Conservation (phyloP, 352 stramenopile genomes). For the Globisporangium cylindrosporum region DNA sequence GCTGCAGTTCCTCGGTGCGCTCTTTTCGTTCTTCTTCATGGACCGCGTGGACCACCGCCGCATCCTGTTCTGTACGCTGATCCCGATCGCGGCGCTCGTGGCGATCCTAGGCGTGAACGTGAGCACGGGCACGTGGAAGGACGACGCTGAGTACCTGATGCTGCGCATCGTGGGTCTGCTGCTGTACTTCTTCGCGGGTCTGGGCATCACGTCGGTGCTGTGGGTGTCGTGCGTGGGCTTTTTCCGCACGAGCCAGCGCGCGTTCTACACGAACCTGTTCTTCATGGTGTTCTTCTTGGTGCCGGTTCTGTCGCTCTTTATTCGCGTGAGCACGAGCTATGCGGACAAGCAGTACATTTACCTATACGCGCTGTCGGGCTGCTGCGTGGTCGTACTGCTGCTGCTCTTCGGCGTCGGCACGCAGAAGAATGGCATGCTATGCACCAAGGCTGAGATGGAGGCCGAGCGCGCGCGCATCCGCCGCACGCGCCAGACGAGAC, state of each 20-base stretch:
- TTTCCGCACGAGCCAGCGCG: slow-evolving; percentile 62
- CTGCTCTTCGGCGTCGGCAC: slow-evolving; percentile 55
- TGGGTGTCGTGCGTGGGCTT: slow-evolving; percentile 74
- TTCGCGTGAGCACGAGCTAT: slow-evolving; percentile 34
- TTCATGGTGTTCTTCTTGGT: slow-evolving; percentile 79
- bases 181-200: slow-evolving; percentile 75
- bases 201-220: slow-evolving; percentile 68
- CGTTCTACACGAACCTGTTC: slow-evolving; percentile 59
- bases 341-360: slow-evolving; percentile 49
- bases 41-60: slow-evolving; percentile 73
- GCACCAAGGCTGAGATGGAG: slow-evolving; percentile 60
- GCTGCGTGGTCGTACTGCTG: slow-evolving; percentile 36
- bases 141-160: slow-evolving; percentile 58
- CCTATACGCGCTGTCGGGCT: slow-evolving; percentile 49
- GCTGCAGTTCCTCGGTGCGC: slow-evolving; percentile 64
- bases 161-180: slow-evolving; percentile 67
- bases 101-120: slow-evolving; percentile 59
- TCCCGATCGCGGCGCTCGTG: slow-evolving; percentile 47
- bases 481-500: slow-evolving; percentile 45
- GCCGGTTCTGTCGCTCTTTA: slow-evolving; percentile 41
- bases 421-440: slow-evolving; percentile 68
- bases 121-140: slow-evolving; percentile 44
- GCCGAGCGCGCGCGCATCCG: slow-evolving; percentile 48
- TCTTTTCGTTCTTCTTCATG: slow-evolving; percentile 88
- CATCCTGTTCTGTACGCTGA: slow-evolving; percentile 68